A percentile compares a stretch with the other conserved stretches of the same genome.
Conservation (phyloP, 2,329 filamentous ascomycete species). For the Colletotrichum kahawae region DNA sequence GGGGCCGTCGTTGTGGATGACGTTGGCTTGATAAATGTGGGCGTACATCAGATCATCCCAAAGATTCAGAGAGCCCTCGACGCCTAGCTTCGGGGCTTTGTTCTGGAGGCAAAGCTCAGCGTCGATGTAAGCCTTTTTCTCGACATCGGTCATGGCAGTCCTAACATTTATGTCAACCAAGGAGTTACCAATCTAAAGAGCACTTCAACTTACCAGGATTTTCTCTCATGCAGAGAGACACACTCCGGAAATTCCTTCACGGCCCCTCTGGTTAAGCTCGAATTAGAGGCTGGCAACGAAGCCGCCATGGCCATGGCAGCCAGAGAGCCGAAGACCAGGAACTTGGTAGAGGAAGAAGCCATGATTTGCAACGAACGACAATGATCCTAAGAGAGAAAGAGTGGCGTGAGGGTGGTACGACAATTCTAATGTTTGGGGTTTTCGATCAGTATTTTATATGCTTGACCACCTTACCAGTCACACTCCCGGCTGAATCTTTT, state of each 20-base stretch:
- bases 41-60: not conserved
- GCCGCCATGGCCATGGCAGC: not conserved
- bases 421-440: not conserved
- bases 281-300: not conserved
- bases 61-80: not conserved
- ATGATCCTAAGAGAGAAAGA: not conserved
- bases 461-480: not conserved
- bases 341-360: not conserved
- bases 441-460: not conserved
- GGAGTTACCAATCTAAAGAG: not conserved
- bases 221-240: not conserved
- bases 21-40: not conserved
- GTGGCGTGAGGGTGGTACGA: not conserved
- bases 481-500: not conserved
- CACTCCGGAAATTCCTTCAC: not conserved
- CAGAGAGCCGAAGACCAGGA: not conserved
- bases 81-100: not conserved
- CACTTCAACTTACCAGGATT: not conserved
- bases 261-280: not conserved
- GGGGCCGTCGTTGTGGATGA: not conserved
- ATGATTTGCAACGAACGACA: not conserved
- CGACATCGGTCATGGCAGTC: not conserved
- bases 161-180: not conserved
- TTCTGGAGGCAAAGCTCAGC: conserved; percentile 19
- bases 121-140: conserved; percentile 21